phyloP scores from a whole-genome alignment of 2,329 filamentous ascomycete species.

The Scorias spongiosa region DNA sequence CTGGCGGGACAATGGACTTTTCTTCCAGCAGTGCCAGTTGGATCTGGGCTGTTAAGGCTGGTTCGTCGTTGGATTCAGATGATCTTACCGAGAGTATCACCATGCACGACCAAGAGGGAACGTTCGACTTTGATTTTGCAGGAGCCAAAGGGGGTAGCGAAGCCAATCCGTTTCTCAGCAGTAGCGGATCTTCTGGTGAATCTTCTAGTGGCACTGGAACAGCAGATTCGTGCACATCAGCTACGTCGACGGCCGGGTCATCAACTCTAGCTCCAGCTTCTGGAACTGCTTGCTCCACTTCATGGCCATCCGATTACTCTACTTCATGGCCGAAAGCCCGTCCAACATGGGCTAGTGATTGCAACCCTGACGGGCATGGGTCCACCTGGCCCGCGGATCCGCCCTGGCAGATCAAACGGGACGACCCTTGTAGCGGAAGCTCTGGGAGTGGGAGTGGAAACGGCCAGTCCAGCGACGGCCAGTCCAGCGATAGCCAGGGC shows the following conservation, averaged over 20 bases:
- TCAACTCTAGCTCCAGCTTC: neutral
- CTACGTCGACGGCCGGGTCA: neutral
- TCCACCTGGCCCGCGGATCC: neutral
- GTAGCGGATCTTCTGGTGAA: slow-evolving; percentile 5
- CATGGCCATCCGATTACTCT: neutral
- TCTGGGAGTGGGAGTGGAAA: neutral
- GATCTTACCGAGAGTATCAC: slow-evolving; percentile 27
- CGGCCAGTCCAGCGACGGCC: neutral
- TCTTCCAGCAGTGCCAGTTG: slow-evolving; percentile 28
- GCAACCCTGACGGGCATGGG: neutral
- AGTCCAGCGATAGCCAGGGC: neutral
- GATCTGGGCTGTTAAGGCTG: slow-evolving; percentile 35
- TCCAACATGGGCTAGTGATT: neutral
- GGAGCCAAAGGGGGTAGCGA: slow-evolving; percentile 34
- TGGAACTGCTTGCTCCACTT: neutral
- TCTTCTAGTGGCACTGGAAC: slow-evolving; percentile 3
- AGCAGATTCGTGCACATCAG: neutral
- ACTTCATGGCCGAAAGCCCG: neutral
- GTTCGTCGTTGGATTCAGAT: slow-evolving; percentile 33
- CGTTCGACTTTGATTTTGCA: slow-evolving; percentile 33
- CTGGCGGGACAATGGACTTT: slow-evolving; percentile 37
- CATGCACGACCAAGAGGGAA: slow-evolving; percentile 29
- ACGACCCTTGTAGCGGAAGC: neutral
- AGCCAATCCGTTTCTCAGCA: slow-evolving; percentile 27
- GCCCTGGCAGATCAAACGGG: neutral